Conservation (phyloP, 257 asterid species). For the Gynochthodes officinalis region DNA sequence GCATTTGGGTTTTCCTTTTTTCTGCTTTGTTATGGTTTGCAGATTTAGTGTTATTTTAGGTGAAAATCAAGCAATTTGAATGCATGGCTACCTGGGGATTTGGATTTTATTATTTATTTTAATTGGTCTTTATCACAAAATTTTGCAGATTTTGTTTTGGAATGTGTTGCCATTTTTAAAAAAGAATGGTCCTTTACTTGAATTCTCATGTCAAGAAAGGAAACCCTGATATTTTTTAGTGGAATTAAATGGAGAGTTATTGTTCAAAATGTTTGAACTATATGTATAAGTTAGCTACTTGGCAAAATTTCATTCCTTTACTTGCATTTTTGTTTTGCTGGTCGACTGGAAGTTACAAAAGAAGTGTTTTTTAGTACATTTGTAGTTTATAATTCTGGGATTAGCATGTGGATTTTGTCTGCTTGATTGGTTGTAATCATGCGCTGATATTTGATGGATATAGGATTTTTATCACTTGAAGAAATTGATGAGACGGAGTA, state of each 20-base stretch:
- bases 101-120: neutral
- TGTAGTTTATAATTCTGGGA: neutral
- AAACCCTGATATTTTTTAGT: neutral
- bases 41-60: neutral
- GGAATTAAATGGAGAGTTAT: neutral
- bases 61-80: neutral
- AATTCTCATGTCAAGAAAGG: neutral
- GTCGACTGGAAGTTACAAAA: neutral
- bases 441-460: constrained; percentile 13
- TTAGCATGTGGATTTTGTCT: neutral
- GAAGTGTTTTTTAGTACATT: neutral
- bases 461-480: constrained; percentile 85
- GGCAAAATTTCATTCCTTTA: neutral
- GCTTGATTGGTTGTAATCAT: neutral
- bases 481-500: constrained; percentile 81
- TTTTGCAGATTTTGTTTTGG: neutral
- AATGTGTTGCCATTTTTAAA: neutral
- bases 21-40: neutral
- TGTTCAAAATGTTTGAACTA: too few relatives aligned
- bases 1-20: neutral
- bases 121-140: neutral
- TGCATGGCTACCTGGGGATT: neutral
- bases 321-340: neutral
- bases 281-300: neutral
- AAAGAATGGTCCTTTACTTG: neutral